Conservation (phyloP, 2,329 filamentous ascomycete species). For the Fusarium sororula region DNA sequence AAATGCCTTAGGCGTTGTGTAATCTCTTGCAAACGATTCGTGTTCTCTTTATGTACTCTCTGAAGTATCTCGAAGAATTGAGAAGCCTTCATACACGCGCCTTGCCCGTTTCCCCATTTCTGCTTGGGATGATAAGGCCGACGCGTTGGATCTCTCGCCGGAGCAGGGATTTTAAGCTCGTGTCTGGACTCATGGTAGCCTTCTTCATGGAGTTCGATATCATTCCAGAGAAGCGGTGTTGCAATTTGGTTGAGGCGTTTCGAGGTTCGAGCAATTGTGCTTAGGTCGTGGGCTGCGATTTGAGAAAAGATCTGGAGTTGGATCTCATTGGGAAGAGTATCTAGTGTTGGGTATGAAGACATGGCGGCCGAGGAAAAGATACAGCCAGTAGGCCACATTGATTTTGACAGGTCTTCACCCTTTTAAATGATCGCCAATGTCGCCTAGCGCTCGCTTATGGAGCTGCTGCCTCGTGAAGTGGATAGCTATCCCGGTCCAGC, state of each 20-base stretch:
- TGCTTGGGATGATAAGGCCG: background rate
- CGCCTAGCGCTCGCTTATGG: background rate
- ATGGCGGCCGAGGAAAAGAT: background rate
- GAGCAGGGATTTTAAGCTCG: background rate
- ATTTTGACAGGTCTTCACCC: background rate
- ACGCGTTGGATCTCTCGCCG: background rate
- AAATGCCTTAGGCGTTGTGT: background rate
- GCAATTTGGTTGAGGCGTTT: background rate
- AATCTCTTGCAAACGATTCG: background rate
- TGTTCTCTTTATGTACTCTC: background rate
- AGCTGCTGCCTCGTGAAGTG: background rate
- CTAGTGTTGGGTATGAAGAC: background rate
- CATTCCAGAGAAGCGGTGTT: slow-evolving; percentile 20
- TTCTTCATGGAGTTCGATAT: slow-evolving; percentile 22
- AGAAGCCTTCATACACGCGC: background rate
- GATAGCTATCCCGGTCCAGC: background rate
- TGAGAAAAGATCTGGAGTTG: background rate
- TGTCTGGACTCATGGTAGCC: slow-evolving; percentile 10
- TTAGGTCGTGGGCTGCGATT: background rate
- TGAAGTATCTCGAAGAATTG: slow-evolving; percentile 6
- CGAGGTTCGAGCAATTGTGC: background rate
- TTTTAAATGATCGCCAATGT: background rate
- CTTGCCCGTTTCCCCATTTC: background rate
- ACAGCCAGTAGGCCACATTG: background rate
- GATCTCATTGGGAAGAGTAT: background rate